phyloP scores from a whole-genome alignment of 345 rosid genomes.

The Geranium brycei region DNA sequence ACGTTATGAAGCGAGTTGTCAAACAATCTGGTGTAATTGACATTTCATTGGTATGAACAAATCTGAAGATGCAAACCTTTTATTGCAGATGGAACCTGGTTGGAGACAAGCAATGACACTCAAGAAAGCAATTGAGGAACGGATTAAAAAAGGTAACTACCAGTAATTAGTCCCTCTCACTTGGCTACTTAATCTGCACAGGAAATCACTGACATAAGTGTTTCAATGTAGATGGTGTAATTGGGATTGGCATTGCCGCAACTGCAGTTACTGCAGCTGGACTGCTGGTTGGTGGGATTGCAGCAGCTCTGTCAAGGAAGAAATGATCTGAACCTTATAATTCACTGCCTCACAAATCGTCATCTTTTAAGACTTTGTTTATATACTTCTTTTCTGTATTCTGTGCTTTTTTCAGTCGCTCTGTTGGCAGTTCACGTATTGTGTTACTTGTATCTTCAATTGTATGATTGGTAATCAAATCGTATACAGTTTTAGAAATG shows the following conservation, averaged over 20 bases:
- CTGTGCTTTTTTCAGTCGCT: too few species aligned
- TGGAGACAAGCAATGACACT: slow-evolving; percentile 61
- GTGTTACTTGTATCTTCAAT: too few species aligned
- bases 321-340: slow-evolving; percentile 18
- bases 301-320: slow-evolving; percentile 51
- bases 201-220: not conserved
- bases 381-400: too few species aligned
- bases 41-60: not conserved
- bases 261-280: slow-evolving; percentile 41
- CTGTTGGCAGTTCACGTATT: too few species aligned
- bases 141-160: slow-evolving; percentile 43
- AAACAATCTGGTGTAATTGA: not conserved
- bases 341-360: too few species aligned
- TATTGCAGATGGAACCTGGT: slow-evolving; percentile 50
- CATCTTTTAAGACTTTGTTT: too few species aligned
- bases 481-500: too few species aligned
- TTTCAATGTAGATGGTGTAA: slow-evolving; percentile 55
- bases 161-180: not conserved
- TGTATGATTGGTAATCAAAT: too few species aligned
- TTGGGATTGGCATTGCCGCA: slow-evolving; percentile 74
- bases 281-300: slow-evolving; percentile 57
- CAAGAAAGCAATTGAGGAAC: slow-evolving; percentile 48
- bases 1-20: too few species aligned
- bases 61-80: not conserved
- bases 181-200: not conserved